A percentile compares a stretch with the other conserved stretches of the same genome.
phyloP scores from a whole-genome alignment of 108 stramenopile genomes.

The Craspedostauros australis region DNA sequence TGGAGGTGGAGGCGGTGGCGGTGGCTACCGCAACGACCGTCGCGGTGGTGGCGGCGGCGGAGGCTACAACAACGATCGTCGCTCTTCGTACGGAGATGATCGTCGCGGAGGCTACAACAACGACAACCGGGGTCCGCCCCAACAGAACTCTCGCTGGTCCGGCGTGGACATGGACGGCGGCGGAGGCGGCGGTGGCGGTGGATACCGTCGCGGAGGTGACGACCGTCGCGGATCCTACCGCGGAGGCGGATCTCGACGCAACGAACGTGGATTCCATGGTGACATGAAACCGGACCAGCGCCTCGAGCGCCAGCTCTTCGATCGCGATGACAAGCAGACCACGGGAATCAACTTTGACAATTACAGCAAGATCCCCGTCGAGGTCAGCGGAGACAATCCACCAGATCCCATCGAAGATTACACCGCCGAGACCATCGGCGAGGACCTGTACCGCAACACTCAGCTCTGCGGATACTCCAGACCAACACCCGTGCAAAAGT shows the following conservation, averaged over 20 bases:
- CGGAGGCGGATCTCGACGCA: slow-evolving; percentile 18
- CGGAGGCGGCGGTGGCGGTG: slow-evolving; percentile 21
- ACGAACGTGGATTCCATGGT: slow-evolving; percentile 83
- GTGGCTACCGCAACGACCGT: slow-evolving; percentile 16
- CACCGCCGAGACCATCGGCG: slow-evolving; percentile 81
- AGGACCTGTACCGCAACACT: slow-evolving; percentile 84
- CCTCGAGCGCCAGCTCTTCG: slow-evolving; percentile 68
- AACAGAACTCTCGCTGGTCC: slow-evolving; percentile 42
- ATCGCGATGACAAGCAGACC: slow-evolving; percentile 73
- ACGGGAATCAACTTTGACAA: slow-evolving; percentile 99
- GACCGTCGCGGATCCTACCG: slow-evolving; percentile 26
- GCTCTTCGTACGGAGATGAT: slow-evolving; percentile 19
- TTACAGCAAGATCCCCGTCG: slow-evolving; percentile 98
- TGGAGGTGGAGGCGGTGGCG: slow-evolving; percentile 36
- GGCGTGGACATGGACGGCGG: slow-evolving; percentile 30
- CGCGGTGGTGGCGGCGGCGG: slow-evolving; percentile 25
- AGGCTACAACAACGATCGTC: slow-evolving; percentile 12
- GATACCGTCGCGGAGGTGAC: slow-evolving; percentile 22
- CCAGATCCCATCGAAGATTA: slow-evolving; percentile 92
- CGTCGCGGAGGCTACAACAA: slow-evolving; percentile 22
- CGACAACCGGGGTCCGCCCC: slow-evolving; percentile 33
- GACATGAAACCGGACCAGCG: slow-evolving; percentile 74
- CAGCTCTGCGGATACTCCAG: slow-evolving; percentile 88
- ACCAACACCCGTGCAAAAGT: slow-evolving; percentile 99
- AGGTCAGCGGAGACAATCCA: slow-evolving; percentile 73